Base-by-base conservation (phyloP, 371 early-diverging fungal species). In the Smittium mucronatum region DNA sequence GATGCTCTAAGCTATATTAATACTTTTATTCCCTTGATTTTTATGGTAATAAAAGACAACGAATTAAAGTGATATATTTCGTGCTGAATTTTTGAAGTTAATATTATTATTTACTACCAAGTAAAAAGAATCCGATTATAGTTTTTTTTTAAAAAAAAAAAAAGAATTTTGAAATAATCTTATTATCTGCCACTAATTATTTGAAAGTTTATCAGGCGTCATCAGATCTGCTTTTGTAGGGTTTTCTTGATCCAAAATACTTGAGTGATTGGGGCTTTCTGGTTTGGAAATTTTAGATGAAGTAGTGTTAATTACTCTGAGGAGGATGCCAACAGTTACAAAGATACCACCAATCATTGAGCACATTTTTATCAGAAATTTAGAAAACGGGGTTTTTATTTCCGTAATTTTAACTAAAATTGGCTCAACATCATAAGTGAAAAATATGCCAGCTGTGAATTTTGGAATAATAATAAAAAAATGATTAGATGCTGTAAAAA, bases 401-500 rank as follows among this genome's bases (percentile, higher is more conserved):
- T 92, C 92, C 8, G 86, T 86, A 31, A 96, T 85, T 21, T 85
- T 85, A 0, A 95, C 88, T 0, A 88, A 83, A 64, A 95, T 85
- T 21, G 97, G 89, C 74, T 95, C 95, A 70, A 95, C 86, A 63
- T 89, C 87, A 74, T 94, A 97, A 74, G 89, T 90, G 71, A 97
- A 88, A 71, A 94, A 95, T 31, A 95, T 85, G 25, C 94, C 91
- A 61, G 80, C 81, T 72, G 73, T 80, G 77, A 1, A 34, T 33
- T 69, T 59, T 59, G 8, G 5, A 47, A 47, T 11, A 47, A 47
- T 11, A 21, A 47, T 47, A 47, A 47, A 47, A 47, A 47, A 47
- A 11, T 11, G 21, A 11, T 47, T 21, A 11, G 47, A 47, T 47
- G 47, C 5, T 5, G 21, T 47, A 11, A 11, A 47, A 47, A 47